Percentiles rank a stretch among this genome's conserved stretches.
Evolutionary conservation across 2,329 filamentous ascomycete genomes (phyloP).

Genomic region (Pestalotiopsis sp.): DNA sequence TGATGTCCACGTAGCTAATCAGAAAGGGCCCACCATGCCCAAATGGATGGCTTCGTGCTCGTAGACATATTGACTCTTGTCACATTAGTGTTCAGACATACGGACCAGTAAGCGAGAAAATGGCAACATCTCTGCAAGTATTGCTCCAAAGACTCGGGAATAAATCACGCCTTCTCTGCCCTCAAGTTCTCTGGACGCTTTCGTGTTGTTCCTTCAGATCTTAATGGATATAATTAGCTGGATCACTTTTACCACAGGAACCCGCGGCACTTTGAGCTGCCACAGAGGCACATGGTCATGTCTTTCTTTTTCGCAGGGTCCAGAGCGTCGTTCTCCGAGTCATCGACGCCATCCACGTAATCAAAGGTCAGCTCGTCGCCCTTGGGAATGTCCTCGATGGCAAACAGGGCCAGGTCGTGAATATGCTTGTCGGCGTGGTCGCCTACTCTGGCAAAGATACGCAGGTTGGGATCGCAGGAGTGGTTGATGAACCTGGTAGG

Average conservation of each 20-base stretch:
- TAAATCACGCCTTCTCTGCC: not conserved
- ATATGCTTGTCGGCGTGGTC: slow-evolving; percentile 75
- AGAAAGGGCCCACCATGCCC: too few species aligned
- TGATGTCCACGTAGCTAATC: too few species aligned
- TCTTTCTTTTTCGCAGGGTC: slow-evolving; percentile 51
- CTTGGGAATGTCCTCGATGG: slow-evolving; percentile 64
- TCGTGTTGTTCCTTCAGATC: not conserved
- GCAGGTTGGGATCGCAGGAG: slow-evolving; percentile 76
- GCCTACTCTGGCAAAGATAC: slow-evolving; percentile 78
- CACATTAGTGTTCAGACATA: not conserved
- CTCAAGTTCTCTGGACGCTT: not conserved
- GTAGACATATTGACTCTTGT: too few species aligned
- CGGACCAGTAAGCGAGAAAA: not conserved
- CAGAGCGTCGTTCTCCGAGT: slow-evolving; percentile 49
- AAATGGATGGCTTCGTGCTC: too few species aligned
- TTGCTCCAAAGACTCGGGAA: not conserved
- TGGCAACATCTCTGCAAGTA: not conserved
- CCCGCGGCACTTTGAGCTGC: slow-evolving; percentile 66
- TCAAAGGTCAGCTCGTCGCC: slow-evolving; percentile 79
- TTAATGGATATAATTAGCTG: not conserved
- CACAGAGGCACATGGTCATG: slow-evolving; percentile 65
- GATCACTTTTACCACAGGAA: slow-evolving; percentile 61
- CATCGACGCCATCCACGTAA: slow-evolving; percentile 69
- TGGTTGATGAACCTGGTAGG: slow-evolving; percentile 85
- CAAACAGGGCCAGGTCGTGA: slow-evolving; percentile 79